Evolutionary conservation across 2,329 filamentous ascomycete species (phyloP), one percentile per base, ranked within the genome.

Genomic region (Xylaria hypoxylon): DNA sequence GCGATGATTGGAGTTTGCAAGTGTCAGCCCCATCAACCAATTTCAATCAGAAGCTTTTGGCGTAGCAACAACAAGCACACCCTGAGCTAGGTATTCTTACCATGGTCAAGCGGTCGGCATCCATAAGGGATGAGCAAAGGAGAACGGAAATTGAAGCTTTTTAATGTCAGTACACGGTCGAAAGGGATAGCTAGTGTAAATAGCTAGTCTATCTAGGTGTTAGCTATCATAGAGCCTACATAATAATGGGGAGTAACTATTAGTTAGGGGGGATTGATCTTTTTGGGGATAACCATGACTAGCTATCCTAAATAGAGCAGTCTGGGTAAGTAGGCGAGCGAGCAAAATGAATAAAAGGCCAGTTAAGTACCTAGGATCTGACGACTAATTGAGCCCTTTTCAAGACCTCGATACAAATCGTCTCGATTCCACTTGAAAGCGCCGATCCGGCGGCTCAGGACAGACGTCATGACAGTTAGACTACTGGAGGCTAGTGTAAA

Each of bases 381-480:
- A 31, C n/a, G 5, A 28, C n/a, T 33, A 51, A 59, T 63, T 44
- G 22, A 47, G 45, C 50, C 50, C 7, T 13, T 59, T 67, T 60
- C 64, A 56, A 62, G 56, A 69, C 52, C 61, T 56, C 44, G 62
- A 55, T 65, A 50, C 22, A 33, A 55, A 47, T 1, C 5, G 33
- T 31, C 59, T 68, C 71, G 69, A 75, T 73, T 61, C 50, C 65
- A 63, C 61, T 17, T 33, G 17, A 57, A 44, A 67, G 42, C 51
- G 55, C 72, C 71, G 71, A 73, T 74, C 65, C 58, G 53, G 50
- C 64, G 64, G 68, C 58, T 65, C 59, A 52, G 42, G 47, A 48
- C 52, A 70, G 68, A 76, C 72, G 73, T 75, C 74, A 76, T 75
- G 35, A 58, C 55, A 59, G 19, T n/a, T 64, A 56, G 58, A 59